phyloP scores from a whole-genome alignment of 164 flowering plant genomes.

The Litsea cubeba region DNA sequence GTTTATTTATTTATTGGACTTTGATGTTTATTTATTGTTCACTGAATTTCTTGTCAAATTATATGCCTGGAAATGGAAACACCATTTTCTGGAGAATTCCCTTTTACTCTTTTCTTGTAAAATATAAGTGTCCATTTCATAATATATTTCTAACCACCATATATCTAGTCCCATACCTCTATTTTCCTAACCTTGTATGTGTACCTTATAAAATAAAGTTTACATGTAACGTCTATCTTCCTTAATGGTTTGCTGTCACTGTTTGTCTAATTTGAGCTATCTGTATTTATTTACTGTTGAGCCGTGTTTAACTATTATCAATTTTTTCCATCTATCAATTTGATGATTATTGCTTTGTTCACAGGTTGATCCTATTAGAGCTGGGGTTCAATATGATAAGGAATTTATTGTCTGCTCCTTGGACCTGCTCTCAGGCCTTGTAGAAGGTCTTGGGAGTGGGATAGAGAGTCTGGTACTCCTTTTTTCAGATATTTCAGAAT shows the following conservation, averaged over 20 bases:
- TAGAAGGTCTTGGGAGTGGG: conserved; percentile 96
- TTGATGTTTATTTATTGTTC: no score
- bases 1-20: background rate
- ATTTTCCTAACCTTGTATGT: background rate
- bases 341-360: conserved; percentile 12
- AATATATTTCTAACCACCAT: background rate
- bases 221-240: background rate
- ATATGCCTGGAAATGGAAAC: background rate
- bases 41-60: background rate
- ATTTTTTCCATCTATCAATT: background rate
- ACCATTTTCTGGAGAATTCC: background rate
- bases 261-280: background rate
- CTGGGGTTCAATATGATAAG: conserved; percentile 85
- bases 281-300: background rate
- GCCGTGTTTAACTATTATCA: background rate
- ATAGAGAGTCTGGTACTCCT: conserved; percentile 83
- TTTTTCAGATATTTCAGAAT: background rate
- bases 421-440: conserved; percentile 92
- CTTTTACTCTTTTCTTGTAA: no score
- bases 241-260: background rate
- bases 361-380: conserved; percentile 79
- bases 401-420: conserved; percentile 92
- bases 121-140: background rate
- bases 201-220: background rate
- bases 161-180: background rate